Conservation (phyloP, 1,284 basidiomycete species). For the Acaromyces ingoldii region DNA sequence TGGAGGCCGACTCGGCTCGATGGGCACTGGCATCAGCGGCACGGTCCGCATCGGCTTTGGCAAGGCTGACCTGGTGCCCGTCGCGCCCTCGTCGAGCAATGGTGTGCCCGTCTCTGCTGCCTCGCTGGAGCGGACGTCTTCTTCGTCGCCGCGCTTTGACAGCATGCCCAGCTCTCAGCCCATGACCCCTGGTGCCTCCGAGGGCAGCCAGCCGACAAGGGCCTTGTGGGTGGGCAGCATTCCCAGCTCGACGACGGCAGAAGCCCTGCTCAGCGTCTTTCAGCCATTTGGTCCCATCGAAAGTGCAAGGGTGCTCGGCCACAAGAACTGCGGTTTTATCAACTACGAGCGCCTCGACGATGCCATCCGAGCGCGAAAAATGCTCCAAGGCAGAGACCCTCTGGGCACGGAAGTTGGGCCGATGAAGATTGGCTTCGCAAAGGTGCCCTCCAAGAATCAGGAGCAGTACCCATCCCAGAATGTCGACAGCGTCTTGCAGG, state of each 20-base stretch:
- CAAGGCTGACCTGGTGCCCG: conserved; percentile 78
- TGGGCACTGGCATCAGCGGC: conserved; percentile 61
- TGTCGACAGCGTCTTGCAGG: conserved; percentile 7
- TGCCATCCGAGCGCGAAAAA: conserved; percentile 87
- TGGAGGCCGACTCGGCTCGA: conserved; percentile 70
- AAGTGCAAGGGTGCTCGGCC: conserved; percentile 86
- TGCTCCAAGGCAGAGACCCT: conserved; percentile 88
- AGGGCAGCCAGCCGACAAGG: conserved; percentile 21
- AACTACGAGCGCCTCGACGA: conserved; percentile 97
- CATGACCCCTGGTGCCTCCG: background rate
- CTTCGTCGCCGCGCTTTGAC: conserved; percentile 1
- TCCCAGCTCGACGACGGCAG: conserved; percentile 24
- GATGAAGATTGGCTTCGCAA: conserved; percentile 91
- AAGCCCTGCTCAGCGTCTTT: conserved; percentile 71
- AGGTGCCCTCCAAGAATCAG: conserved; percentile 61
- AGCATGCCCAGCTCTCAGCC: background rate
- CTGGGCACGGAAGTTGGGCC: conserved; percentile 91
- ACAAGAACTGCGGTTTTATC: conserved; percentile 93
- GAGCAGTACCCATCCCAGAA: conserved; percentile 11
- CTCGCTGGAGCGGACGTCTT: background rate
- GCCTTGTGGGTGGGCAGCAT: conserved; percentile 44
- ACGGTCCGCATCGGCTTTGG: conserved; percentile 95
- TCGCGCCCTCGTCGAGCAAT: background rate
- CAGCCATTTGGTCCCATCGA: conserved; percentile 96
- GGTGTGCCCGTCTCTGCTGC: background rate